Evolutionary conservation across 2,329 filamentous ascomycete species (phyloP).

Genomic region (Colletotrichum sp.): DNA sequence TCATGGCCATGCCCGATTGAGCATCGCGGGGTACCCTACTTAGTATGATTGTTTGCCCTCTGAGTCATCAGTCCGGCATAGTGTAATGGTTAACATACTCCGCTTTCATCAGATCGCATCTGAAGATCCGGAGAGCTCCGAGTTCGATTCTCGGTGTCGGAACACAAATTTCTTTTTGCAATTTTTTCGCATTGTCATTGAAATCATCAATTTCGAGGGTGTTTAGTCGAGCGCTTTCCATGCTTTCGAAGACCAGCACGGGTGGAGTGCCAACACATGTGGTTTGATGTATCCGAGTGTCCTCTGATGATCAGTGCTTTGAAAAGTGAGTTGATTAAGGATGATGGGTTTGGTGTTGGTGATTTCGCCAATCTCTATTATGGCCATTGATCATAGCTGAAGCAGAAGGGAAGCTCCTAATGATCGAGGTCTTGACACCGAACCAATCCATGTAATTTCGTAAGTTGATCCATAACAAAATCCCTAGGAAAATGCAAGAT

Average conservation of each 20-base stretch:
- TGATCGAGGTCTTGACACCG: neutral
- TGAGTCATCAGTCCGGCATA: neutral
- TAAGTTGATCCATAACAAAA: neutral
- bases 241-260: neutral
- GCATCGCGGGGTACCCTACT: neutral
- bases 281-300: neutral
- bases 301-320: neutral
- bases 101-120: neutral
- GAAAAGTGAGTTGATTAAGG: neutral
- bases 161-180: neutral
- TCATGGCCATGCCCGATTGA: neutral
- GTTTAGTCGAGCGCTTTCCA: neutral
- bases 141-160: conserved; percentile 1
- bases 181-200: neutral
- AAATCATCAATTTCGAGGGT: neutral
- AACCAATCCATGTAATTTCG: neutral
- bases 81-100: conserved; percentile 1
- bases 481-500: neutral
- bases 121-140: neutral
- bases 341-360: neutral
- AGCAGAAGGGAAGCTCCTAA: neutral
- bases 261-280: neutral
- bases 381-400: neutral
- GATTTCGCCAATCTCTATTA: neutral
- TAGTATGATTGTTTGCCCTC: neutral